These are phyloP conservation scores for Opeltia flavorubescens DNA, from an alignment of 495 filamentous ascomycete species.

Conservation along the genomic window DNA sequence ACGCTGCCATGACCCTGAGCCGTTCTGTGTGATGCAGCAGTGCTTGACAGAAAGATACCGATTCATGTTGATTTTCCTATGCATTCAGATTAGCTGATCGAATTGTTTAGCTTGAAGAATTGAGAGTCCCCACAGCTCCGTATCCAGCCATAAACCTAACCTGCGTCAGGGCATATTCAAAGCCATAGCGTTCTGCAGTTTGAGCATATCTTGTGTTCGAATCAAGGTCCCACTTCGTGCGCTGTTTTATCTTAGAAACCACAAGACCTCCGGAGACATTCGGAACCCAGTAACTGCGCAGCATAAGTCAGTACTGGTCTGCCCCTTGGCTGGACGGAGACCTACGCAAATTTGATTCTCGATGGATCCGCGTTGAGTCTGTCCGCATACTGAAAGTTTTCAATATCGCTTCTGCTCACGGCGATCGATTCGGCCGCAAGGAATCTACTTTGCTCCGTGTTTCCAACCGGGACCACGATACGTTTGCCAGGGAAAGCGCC, in stretches of 20 bases:
- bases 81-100: not conserved
- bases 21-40: slow-evolving; percentile 27
- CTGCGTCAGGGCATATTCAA: slow-evolving; percentile 35
- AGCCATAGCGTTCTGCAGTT: slow-evolving; percentile 28
- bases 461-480: slow-evolving; percentile 34
- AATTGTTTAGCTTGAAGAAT: not conserved
- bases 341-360: slow-evolving; percentile 21
- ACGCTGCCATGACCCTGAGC: slow-evolving; percentile 33
- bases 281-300: slow-evolving; percentile 31
- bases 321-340: not conserved
- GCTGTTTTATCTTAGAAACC: slow-evolving; percentile 33
- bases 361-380: slow-evolving; percentile 16
- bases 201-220: slow-evolving; percentile 30
- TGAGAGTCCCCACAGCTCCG: slow-evolving; percentile 21
- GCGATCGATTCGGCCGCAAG: not conserved
- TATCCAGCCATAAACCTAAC: slow-evolving; percentile 36
- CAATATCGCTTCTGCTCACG: not conserved
- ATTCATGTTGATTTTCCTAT: slow-evolving; percentile 30
- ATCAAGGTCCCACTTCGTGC: slow-evolving; percentile 30
- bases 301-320: not conserved
- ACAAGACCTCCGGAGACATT: slow-evolving; percentile 36
- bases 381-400: slow-evolving; percentile 16
- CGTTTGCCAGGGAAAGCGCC: slow-evolving; percentile 44
- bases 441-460: not conserved
- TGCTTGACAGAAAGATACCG: slow-evolving; percentile 34